phyloP scores from a whole-genome alignment of 1,139 yeast species.

The Candida sojae region DNA sequence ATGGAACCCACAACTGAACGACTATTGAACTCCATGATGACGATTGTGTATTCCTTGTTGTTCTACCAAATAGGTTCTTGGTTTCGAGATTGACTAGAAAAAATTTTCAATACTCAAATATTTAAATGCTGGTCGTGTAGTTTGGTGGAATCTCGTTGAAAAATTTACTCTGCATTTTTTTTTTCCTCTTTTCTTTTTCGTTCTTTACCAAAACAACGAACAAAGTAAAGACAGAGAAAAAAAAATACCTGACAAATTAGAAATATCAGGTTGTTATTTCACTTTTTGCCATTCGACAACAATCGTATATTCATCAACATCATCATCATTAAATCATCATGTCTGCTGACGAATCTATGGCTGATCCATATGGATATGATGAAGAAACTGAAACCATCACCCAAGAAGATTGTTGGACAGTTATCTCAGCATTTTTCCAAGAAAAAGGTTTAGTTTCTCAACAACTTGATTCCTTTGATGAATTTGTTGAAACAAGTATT shows the following conservation, averaged over 20 bases:
- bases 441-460: constrained; percentile 97
- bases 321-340: constrained; percentile 6
- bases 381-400: constrained; percentile 71
- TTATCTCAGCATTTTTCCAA: constrained; percentile 91
- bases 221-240: neutral
- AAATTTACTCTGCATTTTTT: neutral
- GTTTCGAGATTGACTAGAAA: neutral
- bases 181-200: neutral
- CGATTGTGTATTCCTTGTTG: neutral
- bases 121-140: neutral
- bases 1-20: constrained; percentile 10
- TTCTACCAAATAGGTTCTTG: too few relatives aligned
- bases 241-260: neutral
- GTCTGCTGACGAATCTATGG: constrained; percentile 15
- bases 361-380: constrained; percentile 69
- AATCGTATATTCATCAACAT: neutral
- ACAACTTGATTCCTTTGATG: constrained; percentile 97
- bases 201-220: neutral
- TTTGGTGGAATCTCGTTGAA: neutral
- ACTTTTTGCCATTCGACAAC: constrained; percentile 1
- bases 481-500: constrained; percentile 93
- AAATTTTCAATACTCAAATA: neutral
- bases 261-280: too few relatives aligned
- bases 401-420: constrained; percentile 99
- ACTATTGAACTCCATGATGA: constrained; percentile 7